Evolutionary conservation across 2,329 filamentous ascomycete genomes (phyloP).

Genomic region (Fusarium subtropicale): DNA sequence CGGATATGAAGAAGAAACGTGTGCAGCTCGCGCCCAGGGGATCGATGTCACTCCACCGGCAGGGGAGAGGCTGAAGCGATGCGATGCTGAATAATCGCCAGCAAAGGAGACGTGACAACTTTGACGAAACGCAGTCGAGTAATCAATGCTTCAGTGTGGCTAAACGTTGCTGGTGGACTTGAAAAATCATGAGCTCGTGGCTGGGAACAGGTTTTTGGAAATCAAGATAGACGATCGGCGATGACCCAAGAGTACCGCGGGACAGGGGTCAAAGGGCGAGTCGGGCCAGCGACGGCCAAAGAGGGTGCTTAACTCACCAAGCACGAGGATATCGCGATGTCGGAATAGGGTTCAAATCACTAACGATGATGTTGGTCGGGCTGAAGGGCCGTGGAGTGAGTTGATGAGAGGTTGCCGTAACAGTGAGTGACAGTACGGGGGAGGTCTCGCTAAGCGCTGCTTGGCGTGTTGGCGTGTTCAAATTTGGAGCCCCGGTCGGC

Average conservation of each 20-base stretch:
- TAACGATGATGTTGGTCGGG: conserved; percentile 42
- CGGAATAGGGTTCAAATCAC: conserved; percentile 41
- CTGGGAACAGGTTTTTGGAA: conserved; percentile 39
- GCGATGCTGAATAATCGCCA: conserved; percentile 13
- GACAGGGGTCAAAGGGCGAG: conserved; percentile 24
- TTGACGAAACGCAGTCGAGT: conserved; percentile 22
- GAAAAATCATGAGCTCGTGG: conserved; percentile 43
- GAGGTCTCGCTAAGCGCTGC: conserved; percentile 51
- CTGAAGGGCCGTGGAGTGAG: conserved; percentile 40
- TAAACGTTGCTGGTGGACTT: conserved; percentile 31
- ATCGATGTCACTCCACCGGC: conserved; percentile 41
- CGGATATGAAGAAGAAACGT: conserved; percentile 36
- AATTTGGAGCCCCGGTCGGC: conserved; percentile 45
- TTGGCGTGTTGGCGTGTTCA: conserved; percentile 49
- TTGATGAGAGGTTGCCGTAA: conserved; percentile 49
- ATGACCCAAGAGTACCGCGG: conserved; percentile 24
- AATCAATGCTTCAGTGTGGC: conserved; percentile 24
- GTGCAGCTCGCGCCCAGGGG: conserved; percentile 39
- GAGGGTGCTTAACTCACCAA: conserved; percentile 44
- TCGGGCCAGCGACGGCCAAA: conserved; percentile 34
- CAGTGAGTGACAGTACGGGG: conserved; percentile 45
- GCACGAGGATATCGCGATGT: conserved; percentile 44
- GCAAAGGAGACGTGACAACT: conserved; percentile 2
- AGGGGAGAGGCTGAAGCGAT: conserved; percentile 7
- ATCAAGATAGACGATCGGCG: conserved; percentile 36